Evolutionary conservation across 805 yeast genomes (phyloP), one percentile per base, ranked within the genome.

Genomic region (Yarrowia yakushimensis): DNA sequence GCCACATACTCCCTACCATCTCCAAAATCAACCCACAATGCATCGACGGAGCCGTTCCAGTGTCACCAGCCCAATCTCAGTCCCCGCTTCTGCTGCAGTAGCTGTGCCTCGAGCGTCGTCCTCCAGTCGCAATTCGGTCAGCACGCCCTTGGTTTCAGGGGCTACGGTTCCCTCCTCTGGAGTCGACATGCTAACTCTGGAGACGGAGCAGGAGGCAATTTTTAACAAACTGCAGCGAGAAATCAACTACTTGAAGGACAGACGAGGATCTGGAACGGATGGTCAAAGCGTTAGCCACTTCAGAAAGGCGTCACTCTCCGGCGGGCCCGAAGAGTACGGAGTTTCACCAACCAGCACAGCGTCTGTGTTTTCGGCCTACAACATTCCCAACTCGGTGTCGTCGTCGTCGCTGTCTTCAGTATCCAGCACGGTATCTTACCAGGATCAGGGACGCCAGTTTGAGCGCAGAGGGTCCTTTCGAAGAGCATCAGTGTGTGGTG

Each of bases 161-260:
- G 39, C 30, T n/a, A 17, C 55, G 12, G 20, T 17, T 2, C 55
- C 55, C 28, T 20, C 43, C 18, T 20, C 37, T 6, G 59, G 59
- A 12, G 59, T 52, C 25, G 59, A 52, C 28, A 34, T 52, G 59
- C 23, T 52, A 33, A 69, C 70, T 20, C 65, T 87, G 85, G 92
- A 87, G 68, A 78, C 84, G 60, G 90, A 87, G 72, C 91, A 87
- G 70, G 92, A 87, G 69, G 89, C 88, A 2, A 84, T 86, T 23
- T 91, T 86, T 18, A 74, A 86, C 69, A 81, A 80, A 70, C 74
- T 86, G 42, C 85, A 85, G 83, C 79, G 81, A 61, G 90, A 86
- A 69, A 85, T 87, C 34, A 77, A 76, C 25, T 63, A 66, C 7
- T 71, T 86, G 65, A 81, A 80, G 66, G 82, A 81, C 30, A 63